phyloP scores from a whole-genome alignment of 768 basidiomycete species.

The Amanita inopinata region DNA sequence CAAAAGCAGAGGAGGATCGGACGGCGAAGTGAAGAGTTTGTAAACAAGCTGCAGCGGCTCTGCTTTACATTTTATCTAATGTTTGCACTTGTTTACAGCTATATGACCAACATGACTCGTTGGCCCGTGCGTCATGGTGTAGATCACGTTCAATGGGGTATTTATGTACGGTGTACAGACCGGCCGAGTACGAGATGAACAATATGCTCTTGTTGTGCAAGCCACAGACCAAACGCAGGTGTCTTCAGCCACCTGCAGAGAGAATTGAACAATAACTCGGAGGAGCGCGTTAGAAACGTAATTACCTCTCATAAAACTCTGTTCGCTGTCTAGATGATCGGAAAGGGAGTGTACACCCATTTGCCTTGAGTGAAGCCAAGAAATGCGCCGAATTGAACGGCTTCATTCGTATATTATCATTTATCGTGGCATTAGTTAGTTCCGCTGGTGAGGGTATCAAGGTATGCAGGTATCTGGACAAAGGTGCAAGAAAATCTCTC shows the following conservation, averaged over 20 bases:
- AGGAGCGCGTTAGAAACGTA: slow-evolving; percentile 1
- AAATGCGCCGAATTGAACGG: slow-evolving; percentile 65
- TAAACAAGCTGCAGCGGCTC: not conserved
- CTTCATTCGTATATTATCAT: slow-evolving; percentile 39
- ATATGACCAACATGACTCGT: not conserved
- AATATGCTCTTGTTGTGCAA: slow-evolving; percentile 66
- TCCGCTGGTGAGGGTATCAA: slow-evolving; percentile 69
- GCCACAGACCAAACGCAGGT: slow-evolving; percentile 72
- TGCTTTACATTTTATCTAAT: slow-evolving; percentile 9
- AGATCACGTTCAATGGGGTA: not conserved
- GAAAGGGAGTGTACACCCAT: slow-evolving; percentile 70
- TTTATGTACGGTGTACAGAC: not conserved
- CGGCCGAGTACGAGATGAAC: slow-evolving; percentile 44
- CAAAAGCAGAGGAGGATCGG: slow-evolving; percentile 8
- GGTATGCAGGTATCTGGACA: slow-evolving; percentile 85
- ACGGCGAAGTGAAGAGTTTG: slow-evolving; percentile 4
- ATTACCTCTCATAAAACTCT: slow-evolving; percentile 61
- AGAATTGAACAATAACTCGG: not conserved
- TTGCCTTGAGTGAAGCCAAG: slow-evolving; percentile 58
- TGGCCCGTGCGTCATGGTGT: slow-evolving; percentile 12
- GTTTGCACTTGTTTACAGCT: slow-evolving; percentile 15
- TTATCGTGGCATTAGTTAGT: slow-evolving; percentile 25
- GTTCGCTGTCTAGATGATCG: slow-evolving; percentile 50
- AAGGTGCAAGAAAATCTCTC: slow-evolving; percentile 76
- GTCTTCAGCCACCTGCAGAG: slow-evolving; percentile 51